Evolutionary conservation across 2,329 filamentous ascomycete genomes (phyloP), one percentile per base, ranked within the genome.

Genomic region (Phialophora chinensis): DNA sequence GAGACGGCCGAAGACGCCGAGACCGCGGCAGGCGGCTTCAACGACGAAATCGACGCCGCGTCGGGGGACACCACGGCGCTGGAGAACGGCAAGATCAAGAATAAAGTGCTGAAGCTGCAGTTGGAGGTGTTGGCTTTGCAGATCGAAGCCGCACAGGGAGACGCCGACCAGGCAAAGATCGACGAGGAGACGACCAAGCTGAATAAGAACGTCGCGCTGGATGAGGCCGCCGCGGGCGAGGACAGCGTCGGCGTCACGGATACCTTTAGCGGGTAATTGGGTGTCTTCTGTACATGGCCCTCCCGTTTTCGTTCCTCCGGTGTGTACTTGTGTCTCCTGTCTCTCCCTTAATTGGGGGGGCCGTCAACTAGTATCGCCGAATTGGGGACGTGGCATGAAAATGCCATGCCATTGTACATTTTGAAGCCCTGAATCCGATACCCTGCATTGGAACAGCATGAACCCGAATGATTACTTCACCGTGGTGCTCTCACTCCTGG

Each of bases 51-150:
- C 66, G 79, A 76, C 12, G 81, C 79, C 2, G 84, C 84, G 14
- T 27, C 25, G 1, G 57, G 47, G 8, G 74, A 77, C 12, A 80
- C 78, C 0, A 81, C 78, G 47, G 82, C 83, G 11, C 78, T 87
- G 17, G 78, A 84, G 76, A 79, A 79, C 59, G 85, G 85, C 72
- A 87, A 87, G 78, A 87, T 82, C 73, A 86, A 87, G 81, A 87
- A 87, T 79, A 87, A 87, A 79, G 84, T 87, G 27, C 76, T 87
- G 60, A 87, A 87, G 79, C 77, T 87, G 57, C 79, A 82, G 76
- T 81, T 86, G 17, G 81, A 85, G 72, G 80, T 84, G 2, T 72
- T 86, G 64, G 77, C 78, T 54, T 78, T 87, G 49, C 76, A 84
- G 75, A 84, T 86, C 61, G 75, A 86, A 73, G 77, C 80, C 66